A percentile compares a stretch with the other conserved stretches of the same genome.
These are phyloP conservation scores for Trichophyton rubrum DNA, from an alignment of 2,329 filamentous ascomycete genomes.

Conservation along the genomic window DNA sequence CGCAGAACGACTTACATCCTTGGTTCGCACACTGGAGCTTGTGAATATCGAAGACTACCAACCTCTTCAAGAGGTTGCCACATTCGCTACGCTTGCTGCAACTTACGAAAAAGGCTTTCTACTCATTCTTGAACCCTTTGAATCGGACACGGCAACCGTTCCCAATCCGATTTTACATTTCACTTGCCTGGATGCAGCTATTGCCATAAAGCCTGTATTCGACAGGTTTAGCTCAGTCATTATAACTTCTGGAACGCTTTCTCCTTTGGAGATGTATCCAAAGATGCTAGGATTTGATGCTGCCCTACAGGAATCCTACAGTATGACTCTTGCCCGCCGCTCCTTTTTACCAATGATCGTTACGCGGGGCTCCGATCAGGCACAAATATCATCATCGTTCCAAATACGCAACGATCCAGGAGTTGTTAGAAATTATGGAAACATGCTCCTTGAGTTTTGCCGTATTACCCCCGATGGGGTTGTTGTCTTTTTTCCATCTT, in stretches of 20 bases:
- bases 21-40: slow-evolving; percentile 87
- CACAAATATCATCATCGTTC: slow-evolving; percentile 83
- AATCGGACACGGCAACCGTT: slow-evolving; percentile 88
- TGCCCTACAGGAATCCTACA: slow-evolving; percentile 92
- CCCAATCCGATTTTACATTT: slow-evolving; percentile 96
- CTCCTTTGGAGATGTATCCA: slow-evolving; percentile 95
- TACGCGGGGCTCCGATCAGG: slow-evolving; percentile 86
- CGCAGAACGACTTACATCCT: slow-evolving; percentile 82
- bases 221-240: slow-evolving; percentile 96
- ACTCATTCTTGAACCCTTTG: slow-evolving; percentile 91
- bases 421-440: slow-evolving; percentile 95
- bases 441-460: slow-evolving; percentile 82
- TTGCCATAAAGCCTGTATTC: slow-evolving; percentile 95
- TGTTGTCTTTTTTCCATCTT: slow-evolving; percentile 98
- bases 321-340: slow-evolving; percentile 83
- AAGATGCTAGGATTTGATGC: slow-evolving; percentile 93
- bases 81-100: slow-evolving; percentile 87
- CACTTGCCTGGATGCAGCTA: slow-evolving; percentile 90
- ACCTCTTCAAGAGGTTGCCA: slow-evolving; percentile 90
- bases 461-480: slow-evolving; percentile 93
- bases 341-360: slow-evolving; percentile 99
- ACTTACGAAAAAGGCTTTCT: slow-evolving; percentile 96
- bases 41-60: slow-evolving; percentile 98
- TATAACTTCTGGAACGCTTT: slow-evolving; percentile 95
- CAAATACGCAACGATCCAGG: slow-evolving; percentile 90